Percentiles rank a stretch among this genome's conserved stretches.
Evolutionary conservation across 2,329 filamentous ascomycete species (phyloP).

Genomic region (Leptographium flavum): DNA sequence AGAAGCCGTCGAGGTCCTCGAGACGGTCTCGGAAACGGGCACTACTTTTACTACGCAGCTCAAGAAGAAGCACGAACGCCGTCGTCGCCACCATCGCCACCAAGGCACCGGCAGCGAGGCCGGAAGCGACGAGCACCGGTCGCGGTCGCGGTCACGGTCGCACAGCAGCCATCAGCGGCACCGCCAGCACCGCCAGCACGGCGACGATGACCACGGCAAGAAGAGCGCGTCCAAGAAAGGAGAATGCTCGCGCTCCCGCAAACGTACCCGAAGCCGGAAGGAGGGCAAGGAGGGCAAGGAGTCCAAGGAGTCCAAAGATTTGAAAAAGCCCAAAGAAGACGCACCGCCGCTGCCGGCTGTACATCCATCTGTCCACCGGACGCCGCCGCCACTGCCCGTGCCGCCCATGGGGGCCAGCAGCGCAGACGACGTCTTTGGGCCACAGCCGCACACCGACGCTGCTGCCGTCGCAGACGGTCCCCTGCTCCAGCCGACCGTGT

Average conservation of each 20-base stretch:
- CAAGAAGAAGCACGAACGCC: constrained; percentile 30
- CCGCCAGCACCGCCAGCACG: constrained; percentile 10
- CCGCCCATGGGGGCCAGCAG: neutral
- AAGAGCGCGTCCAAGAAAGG: neutral
- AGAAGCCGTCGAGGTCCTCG: constrained; percentile 12
- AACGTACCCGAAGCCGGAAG: constrained; percentile 5
- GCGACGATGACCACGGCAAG: constrained; percentile 2
- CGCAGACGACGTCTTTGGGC: constrained; percentile 10
- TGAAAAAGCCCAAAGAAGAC: too few relatives aligned
- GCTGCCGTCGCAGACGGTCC: constrained; percentile 30
- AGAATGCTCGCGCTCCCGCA: neutral
- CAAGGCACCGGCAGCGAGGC: constrained; percentile 18
- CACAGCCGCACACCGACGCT: constrained; percentile 4
- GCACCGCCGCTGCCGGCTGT: neutral
- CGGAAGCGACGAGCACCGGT: constrained; percentile 11
- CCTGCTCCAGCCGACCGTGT: constrained; percentile 41
- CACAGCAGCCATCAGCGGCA: constrained; percentile 13
- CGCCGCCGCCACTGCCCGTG: constrained; percentile 8
- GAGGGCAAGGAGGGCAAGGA: neutral
- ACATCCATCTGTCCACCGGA: constrained; percentile 9
- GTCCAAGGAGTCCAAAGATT: too few relatives aligned
- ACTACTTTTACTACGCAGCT: constrained; percentile 31
- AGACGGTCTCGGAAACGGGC: constrained; percentile 19
- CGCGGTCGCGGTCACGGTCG: constrained; percentile 6
- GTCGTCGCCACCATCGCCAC: constrained; percentile 18